A percentile compares a stretch with the other conserved stretches of the same genome.
Evolutionary conservation across 129 eudicot species (phyloP).

Genomic region (Tagetes patula): DNA sequence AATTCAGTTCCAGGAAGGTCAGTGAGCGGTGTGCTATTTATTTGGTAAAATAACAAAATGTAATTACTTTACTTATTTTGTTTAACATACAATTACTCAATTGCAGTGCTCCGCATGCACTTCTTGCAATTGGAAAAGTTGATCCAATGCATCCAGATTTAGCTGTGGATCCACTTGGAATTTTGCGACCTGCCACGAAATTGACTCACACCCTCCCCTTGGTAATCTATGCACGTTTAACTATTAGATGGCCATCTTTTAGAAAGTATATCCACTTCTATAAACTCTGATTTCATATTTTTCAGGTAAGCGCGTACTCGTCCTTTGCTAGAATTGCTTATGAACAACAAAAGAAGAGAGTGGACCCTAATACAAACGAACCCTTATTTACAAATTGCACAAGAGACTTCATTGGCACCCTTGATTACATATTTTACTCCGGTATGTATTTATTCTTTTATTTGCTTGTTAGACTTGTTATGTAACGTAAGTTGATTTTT

Average conservation of each 20-base stretch:
- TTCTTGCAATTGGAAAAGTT: constrained; percentile 85
- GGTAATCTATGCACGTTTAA: constrained; percentile 36
- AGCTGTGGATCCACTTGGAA: constrained; percentile 69
- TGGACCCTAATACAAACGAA: constrained; percentile 73
- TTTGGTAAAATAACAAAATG: not conserved
- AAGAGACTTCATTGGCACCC: constrained; percentile 74
- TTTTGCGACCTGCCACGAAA: constrained; percentile 61
- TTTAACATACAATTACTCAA: not conserved
- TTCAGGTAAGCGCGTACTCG: constrained; percentile 79
- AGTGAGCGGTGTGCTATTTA: not conserved
- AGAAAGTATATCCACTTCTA: not conserved
- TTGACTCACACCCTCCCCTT: constrained; percentile 72
- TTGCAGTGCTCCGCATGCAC: constrained; percentile 81
- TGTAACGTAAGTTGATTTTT: not conserved
- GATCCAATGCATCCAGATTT: constrained; percentile 77
- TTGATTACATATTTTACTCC: constrained; percentile 81
- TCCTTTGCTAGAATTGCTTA: constrained; percentile 65
- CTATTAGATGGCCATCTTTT: constrained; percentile 4
- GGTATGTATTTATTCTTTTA: constrained; percentile 38
- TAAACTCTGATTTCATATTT: not conserved
- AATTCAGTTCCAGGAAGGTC: constrained; percentile 56
- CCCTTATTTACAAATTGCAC: constrained; percentile 81
- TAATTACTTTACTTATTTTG: not conserved
- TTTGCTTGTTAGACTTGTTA: not conserved
- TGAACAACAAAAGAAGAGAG: constrained; percentile 64